phyloP scores from a whole-genome alignment of 345 rosid species.

The Tarenaya hassleriana region DNA sequence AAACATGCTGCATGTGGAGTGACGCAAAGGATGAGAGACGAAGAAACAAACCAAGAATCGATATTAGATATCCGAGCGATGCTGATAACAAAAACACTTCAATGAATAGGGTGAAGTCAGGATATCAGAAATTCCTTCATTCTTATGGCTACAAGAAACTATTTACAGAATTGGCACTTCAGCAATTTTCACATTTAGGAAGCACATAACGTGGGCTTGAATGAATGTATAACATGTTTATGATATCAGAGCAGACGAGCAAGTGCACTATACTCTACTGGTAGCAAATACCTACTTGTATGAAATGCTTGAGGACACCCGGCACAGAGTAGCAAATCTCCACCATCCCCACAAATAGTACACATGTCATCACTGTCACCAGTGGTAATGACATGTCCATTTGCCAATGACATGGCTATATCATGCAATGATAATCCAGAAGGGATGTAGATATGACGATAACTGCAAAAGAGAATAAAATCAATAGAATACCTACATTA shows the following conservation, averaged over 20 bases:
- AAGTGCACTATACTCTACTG: neutral
- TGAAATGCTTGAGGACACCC: no score
- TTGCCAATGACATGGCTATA: slow-evolving; percentile 74
- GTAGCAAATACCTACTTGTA: slow-evolving; percentile 40
- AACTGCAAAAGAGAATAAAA: slow-evolving; percentile 41
- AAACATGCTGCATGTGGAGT: slow-evolving; percentile 69
- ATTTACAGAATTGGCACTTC: neutral
- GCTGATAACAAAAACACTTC: neutral
- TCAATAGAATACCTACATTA: slow-evolving; percentile 14
- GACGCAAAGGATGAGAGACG: slow-evolving; percentile 17
- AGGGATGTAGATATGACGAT: slow-evolving; percentile 81
- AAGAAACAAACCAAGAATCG: neutral
- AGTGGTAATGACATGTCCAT: slow-evolving; percentile 63
- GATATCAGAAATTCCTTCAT: no score
- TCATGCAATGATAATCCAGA: slow-evolving; percentile 88
- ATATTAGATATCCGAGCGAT: slow-evolving; percentile 1
- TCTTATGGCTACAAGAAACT: slow-evolving; percentile 5
- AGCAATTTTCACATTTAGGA: neutral
- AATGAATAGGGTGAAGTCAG: slow-evolving; percentile 1
- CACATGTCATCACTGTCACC: slow-evolving; percentile 21
- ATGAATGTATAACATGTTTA: neutral
- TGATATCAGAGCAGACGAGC: neutral
- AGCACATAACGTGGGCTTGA: neutral
- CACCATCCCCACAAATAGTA: no score
- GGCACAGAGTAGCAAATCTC: no score